A percentile compares a stretch with the other conserved stretches of the same genome.
These are phyloP conservation scores for Thielaviopsis musarum DNA, from an alignment of 2,329 filamentous ascomycete genomes.

Conservation along the genomic window DNA sequence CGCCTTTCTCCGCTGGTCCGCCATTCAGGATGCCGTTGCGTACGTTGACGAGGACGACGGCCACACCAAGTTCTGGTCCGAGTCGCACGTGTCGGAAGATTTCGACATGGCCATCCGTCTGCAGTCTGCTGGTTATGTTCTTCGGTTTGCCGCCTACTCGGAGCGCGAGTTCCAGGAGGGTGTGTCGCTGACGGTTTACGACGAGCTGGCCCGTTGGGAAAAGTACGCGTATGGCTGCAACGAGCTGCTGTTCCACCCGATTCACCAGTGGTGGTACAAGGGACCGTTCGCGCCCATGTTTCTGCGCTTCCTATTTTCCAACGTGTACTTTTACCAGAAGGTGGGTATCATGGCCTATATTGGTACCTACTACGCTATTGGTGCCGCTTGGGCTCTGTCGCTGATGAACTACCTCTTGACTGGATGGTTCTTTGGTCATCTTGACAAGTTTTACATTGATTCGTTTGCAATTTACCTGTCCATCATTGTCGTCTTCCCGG, in stretches of 20 bases:
- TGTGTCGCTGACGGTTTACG: conserved; percentile 56
- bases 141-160: conserved; percentile 53
- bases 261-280: conserved; percentile 41
- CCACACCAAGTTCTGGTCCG: conserved; percentile 56
- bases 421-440: conserved; percentile 51
- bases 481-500: conserved; percentile 48
- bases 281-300: conserved; percentile 53
- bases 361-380: conserved; percentile 57
- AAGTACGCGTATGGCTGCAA: conserved; percentile 59
- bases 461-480: conserved; percentile 47
- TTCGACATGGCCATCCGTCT: conserved; percentile 61
- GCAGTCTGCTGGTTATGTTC: conserved; percentile 49
- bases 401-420: conserved; percentile 54
- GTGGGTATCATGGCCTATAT: conserved; percentile 56
- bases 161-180: conserved; percentile 57
- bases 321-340: conserved; percentile 49
- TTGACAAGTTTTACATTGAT: conserved; percentile 51
- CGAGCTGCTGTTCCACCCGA: conserved; percentile 52
- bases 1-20: conserved; percentile 51
- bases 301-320: conserved; percentile 38
- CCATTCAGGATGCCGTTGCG: conserved; percentile 21
- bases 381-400: conserved; percentile 48
- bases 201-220: conserved; percentile 55
- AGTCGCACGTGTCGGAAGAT: conserved; percentile 60
- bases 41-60: conserved; percentile 33